A percentile compares a stretch with the other conserved stretches of the same genome.
Evolutionary conservation across 345 rosid species (phyloP).

Genomic region (Ailanthus altissimus): DNA sequence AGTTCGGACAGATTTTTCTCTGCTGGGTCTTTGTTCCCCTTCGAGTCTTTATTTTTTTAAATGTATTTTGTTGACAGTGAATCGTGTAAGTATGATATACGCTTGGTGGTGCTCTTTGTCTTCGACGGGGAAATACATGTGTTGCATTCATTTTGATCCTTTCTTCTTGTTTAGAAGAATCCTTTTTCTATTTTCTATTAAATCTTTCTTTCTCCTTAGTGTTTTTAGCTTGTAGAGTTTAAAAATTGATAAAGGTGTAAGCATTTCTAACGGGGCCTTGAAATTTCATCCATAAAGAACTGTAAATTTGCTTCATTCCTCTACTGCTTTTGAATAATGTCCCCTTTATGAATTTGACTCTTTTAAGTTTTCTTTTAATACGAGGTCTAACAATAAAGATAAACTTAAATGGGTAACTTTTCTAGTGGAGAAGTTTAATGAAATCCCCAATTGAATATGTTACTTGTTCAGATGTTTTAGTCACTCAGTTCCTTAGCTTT

Average conservation of each 20-base stretch:
- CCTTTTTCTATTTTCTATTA: constrained; percentile 6
- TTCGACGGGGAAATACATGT: background rate
- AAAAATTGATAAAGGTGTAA: background rate
- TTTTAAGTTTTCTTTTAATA: background rate
- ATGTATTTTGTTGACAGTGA: background rate
- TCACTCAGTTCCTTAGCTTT: background rate
- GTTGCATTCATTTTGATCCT: constrained; percentile 10
- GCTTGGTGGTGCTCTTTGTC: background rate
- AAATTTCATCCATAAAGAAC: constrained; percentile 36
- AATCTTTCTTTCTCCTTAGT: background rate
- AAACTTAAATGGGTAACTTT: background rate
- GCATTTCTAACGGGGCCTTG: constrained; percentile 28
- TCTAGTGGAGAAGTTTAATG: background rate
- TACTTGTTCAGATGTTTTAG: background rate
- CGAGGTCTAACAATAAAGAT: background rate
- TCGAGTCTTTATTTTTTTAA: background rate
- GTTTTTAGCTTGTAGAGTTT: constrained; percentile 19
- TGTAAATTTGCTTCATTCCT: constrained; percentile 42
- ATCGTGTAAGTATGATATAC: background rate
- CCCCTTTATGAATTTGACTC: constrained; percentile 16
- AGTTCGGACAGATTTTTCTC: background rate
- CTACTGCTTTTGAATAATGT: constrained; percentile 28
- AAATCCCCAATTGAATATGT: background rate
- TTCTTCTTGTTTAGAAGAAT: constrained; percentile 11
- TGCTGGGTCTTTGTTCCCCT: background rate